phyloP scores from a whole-genome alignment of 257 asterid species.

The Datura wrightii region DNA sequence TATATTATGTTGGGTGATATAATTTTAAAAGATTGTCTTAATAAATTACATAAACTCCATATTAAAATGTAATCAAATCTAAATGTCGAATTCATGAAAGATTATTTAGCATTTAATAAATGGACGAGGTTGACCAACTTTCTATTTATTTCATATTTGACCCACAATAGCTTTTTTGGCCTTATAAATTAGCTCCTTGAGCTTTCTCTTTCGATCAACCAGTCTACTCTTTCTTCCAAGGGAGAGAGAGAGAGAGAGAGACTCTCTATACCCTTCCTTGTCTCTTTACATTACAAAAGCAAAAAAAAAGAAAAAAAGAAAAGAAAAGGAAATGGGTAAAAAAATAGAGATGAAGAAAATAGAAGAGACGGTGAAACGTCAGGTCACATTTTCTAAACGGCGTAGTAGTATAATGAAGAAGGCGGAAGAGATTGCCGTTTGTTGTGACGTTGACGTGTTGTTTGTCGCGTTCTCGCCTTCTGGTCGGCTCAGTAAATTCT shows the following conservation, averaged over 20 bases:
- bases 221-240: background rate
- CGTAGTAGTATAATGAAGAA: slow-evolving; percentile 61
- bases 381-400: slow-evolving; percentile 71
- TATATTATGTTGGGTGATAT: no score
- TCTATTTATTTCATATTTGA: background rate
- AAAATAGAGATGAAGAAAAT: slow-evolving; percentile 67
- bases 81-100: background rate
- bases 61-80: background rate
- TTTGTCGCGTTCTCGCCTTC: slow-evolving; percentile 64
- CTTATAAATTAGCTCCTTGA: background rate
- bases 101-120: slow-evolving; percentile 13
- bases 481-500: slow-evolving; percentile 59
- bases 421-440: slow-evolving; percentile 49
- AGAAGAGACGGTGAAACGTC: slow-evolving; percentile 52
- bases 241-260: background rate
- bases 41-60: background rate
- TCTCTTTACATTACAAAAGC: background rate
- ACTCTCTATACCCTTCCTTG: background rate
- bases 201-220: background rate
- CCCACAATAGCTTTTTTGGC: background rate
- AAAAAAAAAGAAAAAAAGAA: background rate
- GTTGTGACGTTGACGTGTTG: slow-evolving; percentile 58
- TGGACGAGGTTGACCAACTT: slow-evolving; percentile 8
- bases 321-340: slow-evolving; percentile 48
- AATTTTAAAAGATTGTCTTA: background rate